Evolutionary conservation across 495 filamentous ascomycete genomes (phyloP).

Genomic region (Aspergillus steynii): DNA sequence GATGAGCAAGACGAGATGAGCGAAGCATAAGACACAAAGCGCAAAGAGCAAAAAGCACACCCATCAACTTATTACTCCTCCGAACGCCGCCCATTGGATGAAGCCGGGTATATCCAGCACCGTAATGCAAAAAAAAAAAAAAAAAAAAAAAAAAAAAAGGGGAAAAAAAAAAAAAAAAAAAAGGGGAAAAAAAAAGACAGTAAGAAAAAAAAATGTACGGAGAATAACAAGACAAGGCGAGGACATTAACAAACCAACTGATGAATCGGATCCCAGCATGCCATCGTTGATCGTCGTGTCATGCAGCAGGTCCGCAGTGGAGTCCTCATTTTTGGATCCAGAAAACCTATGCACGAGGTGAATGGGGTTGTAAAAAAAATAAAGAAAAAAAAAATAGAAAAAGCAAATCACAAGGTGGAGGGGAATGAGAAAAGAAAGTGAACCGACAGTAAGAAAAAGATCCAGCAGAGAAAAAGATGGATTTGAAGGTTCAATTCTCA

Average conservation of each 20-base stretch:
- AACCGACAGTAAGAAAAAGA: conserved; percentile 1
- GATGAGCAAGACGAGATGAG: conserved; percentile 18
- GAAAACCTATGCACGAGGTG: conserved; percentile 20
- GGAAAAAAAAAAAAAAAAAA: background rate
- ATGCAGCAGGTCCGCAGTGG: conserved; percentile 12
- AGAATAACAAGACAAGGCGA: conserved; percentile 31
- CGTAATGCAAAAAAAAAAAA: conserved; percentile 43
- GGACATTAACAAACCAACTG: conserved; percentile 10
- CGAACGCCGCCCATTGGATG: conserved; percentile 49
- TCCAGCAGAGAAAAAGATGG: conserved; percentile 8
- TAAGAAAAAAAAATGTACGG: conserved; percentile 35
- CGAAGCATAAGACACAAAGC: conserved; percentile 18
- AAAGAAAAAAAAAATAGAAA: conserved; percentile 15
- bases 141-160: background rate
- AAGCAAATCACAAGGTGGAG: background rate
- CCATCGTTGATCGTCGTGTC: background rate
- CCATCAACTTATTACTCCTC: conserved; percentile 30
- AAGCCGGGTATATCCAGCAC: conserved; percentile 59
- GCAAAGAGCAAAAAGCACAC: conserved; percentile 19
- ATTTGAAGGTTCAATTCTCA: conserved; percentile 23
- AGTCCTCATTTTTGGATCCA: conserved; percentile 18
- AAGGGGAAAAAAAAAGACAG: background rate
- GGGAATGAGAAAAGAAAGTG: background rate
- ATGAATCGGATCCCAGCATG: conserved; percentile 2
- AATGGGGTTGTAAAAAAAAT: conserved; percentile 14